Evolutionary conservation across 2,329 filamentous ascomycete genomes (phyloP), one percentile per base, ranked within the genome.

Genomic region (Sclerotiophoma versabilis): DNA sequence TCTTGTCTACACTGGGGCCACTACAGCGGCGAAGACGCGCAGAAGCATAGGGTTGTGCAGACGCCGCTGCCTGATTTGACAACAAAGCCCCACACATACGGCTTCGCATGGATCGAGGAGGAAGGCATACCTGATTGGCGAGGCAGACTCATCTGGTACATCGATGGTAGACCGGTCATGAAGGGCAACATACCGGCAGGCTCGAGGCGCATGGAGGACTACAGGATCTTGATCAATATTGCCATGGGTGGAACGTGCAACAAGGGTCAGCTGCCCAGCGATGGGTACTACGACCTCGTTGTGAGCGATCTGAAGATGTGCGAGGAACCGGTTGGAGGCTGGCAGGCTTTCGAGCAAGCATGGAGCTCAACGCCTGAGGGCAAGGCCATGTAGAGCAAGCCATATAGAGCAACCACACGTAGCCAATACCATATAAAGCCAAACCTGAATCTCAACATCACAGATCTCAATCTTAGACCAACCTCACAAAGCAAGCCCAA

Each of bases 221-320:
- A 80, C 72, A 79, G 79, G 15, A 72, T 87, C 8, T 70, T 86
- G 54, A 77, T 87, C 15, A 87, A 87, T 53, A 77, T 87, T n/a
- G 84, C 84, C 1, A 85, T 87, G 81, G 84, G 84, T 0, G 84
- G 84, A 0, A 85, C 83, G 54, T 84, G 86, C 5, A 85, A 83
- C 59, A 70, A 77, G 14, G 83, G 82, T 0, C 78, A 77, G 63
- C 70, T 76, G 12, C 84, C 84, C 0, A 68, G 62, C 0, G 79
- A 85, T 58, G 84, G 84, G 0, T 69, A 74, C 19, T 86, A 87
- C 63, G 84, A 86, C 51, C 77, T 86, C 70, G 77, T 84, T 2
- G 73, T 87, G 0, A 80, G 83, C 51, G 76, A 77, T 20, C 58
- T 87, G 42, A 80, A 77, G 58, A 76, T 86, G 76, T 77, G 75